These are phyloP conservation scores for Oryza brachyantha DNA, from an alignment of 176 grass and related monocot genomes.

Conservation along the genomic window DNA sequence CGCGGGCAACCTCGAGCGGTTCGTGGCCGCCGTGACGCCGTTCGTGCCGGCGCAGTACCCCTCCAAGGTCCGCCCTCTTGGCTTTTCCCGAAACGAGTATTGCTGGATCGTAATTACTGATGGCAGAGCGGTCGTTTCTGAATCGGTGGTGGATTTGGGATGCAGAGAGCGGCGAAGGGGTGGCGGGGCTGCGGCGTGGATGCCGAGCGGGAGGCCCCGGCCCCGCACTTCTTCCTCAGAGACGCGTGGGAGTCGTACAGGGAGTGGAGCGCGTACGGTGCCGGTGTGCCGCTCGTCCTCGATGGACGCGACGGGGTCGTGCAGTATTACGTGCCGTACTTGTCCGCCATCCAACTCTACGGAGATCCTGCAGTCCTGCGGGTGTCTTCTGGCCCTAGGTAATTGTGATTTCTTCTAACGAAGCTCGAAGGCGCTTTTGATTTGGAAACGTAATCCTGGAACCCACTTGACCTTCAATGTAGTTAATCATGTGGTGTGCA, in stretches of 20 bases:
- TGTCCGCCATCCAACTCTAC: slow-evolving; percentile 51
- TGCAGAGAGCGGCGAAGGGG: slow-evolving; percentile 21
- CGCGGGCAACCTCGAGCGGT: slow-evolving; percentile 39
- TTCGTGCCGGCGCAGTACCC: slow-evolving; percentile 32
- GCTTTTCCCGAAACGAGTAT: not conserved
- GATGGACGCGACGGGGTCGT: slow-evolving; percentile 40
- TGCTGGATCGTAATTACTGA: not conserved
- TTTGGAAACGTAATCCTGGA: not conserved
- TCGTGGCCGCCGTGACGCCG: slow-evolving; percentile 39
- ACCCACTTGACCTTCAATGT: not conserved
- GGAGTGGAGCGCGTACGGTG: slow-evolving; percentile 58
- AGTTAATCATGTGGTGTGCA: not conserved
- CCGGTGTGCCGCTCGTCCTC: slow-evolving; percentile 39
- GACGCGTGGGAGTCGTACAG: slow-evolving; percentile 49
- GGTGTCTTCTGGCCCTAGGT: slow-evolving; percentile 15
- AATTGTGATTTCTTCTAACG: not conserved
- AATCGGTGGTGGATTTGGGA: slow-evolving; percentile 4
- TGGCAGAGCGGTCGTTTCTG: not conserved
- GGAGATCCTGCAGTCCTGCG: slow-evolving; percentile 18
- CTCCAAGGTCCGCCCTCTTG: slow-evolving; percentile 27
- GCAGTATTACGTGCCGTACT: slow-evolving; percentile 57
- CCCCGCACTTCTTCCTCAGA: slow-evolving; percentile 30
- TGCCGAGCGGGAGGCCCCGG: slow-evolving; percentile 7
- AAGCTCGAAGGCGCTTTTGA: not conserved
- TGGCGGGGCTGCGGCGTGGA: slow-evolving; percentile 1